Evolutionary conservation across 2,329 filamentous ascomycete genomes (phyloP), one percentile per base, ranked within the genome.

Genomic region (Fusarium foetens): DNA sequence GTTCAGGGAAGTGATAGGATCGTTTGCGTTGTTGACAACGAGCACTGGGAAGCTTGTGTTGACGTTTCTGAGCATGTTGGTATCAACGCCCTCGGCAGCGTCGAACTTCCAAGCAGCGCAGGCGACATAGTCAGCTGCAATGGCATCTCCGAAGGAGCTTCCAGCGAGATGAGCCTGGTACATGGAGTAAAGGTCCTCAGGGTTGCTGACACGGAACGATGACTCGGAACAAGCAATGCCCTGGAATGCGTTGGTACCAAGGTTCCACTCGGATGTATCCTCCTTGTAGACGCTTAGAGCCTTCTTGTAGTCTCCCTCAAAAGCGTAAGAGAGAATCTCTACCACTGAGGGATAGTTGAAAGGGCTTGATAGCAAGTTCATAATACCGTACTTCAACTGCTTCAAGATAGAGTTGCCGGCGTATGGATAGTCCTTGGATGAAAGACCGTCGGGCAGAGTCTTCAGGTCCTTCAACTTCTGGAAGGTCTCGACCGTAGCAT

Each of bases 11-110:
- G 74, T 72, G 6, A 74, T 41, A 2, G 74, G 74, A n/a, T 76
- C 74, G 10, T 70, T 75, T 11, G 58, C 60, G 13, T 73, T 70
- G 27, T 76, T 76, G 7, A 75, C 46, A 5, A 76, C 38, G 1
- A 76, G 61, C 7, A 75, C 39, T 0, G 74, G 72, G 21, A 65
- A 72, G 19, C 61, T 76, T 0, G 72, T 76, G 3, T 75, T 74
- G 29, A 76, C 59, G 19, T 66, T 72, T 8, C 68, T 65, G 3
- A 75, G 59, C 0, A 62, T 48, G n/a, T 70, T 64, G 0, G 62
- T 66, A 27, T 76, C 51, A 11, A 72, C 49, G 1, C 33, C 36
- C 19, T 76, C 74, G 5, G 57, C 70, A 21, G 74, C 66, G 2
- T 64, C 54, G 8, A 76, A 66, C 21, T 51, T 70, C 74, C 74